phyloP scores from a whole-genome alignment of 1,139 yeast genomes.

The Geotrichum restrictum region DNA sequence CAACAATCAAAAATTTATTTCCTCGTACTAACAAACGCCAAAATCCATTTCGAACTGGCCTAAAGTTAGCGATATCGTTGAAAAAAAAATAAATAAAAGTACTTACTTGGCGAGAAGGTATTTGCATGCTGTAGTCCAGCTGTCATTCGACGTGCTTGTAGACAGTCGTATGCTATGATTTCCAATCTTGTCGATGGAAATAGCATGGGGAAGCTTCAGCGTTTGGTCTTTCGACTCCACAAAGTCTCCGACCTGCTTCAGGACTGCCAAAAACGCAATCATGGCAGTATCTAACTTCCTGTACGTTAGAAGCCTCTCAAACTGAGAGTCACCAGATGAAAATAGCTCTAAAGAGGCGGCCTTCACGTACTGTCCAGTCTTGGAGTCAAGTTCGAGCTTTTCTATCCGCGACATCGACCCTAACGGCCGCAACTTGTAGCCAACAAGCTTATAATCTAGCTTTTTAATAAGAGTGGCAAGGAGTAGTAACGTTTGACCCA shows the following conservation, averaged over 20 bases:
- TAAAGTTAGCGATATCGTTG: not conserved
- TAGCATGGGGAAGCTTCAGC: constrained; percentile 71
- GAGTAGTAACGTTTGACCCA: constrained; percentile 77
- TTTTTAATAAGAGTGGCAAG: constrained; percentile 61
- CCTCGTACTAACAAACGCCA: constrained; percentile 38
- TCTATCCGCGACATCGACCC: constrained; percentile 83
- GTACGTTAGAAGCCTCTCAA: constrained; percentile 66
- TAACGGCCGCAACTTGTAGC: constrained; percentile 70
- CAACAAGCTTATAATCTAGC: constrained; percentile 52
- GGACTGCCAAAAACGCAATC: constrained; percentile 66
- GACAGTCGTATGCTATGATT: constrained; percentile 71
- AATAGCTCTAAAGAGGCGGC: constrained; percentile 47
- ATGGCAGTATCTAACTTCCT: constrained; percentile 70
- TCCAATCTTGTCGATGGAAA: constrained; percentile 65
- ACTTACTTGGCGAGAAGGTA: constrained; percentile 60
- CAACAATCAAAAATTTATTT: constrained; percentile 1
- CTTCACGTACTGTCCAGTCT: constrained; percentile 37
- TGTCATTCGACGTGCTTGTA: constrained; percentile 58
- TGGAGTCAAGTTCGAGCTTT: constrained; percentile 46
- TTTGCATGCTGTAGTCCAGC: constrained; percentile 90
- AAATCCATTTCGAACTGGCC: constrained; percentile 40
- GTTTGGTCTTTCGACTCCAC: constrained; percentile 50
- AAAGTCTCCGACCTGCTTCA: constrained; percentile 53
- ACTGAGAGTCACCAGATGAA: constrained; percentile 62
- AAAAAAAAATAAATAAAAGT: not conserved